Evolutionary conservation across 1,284 basidiomycete genomes (phyloP), one percentile per base, ranked within the genome.

Genomic region (Naganishia cerealis): DNA sequence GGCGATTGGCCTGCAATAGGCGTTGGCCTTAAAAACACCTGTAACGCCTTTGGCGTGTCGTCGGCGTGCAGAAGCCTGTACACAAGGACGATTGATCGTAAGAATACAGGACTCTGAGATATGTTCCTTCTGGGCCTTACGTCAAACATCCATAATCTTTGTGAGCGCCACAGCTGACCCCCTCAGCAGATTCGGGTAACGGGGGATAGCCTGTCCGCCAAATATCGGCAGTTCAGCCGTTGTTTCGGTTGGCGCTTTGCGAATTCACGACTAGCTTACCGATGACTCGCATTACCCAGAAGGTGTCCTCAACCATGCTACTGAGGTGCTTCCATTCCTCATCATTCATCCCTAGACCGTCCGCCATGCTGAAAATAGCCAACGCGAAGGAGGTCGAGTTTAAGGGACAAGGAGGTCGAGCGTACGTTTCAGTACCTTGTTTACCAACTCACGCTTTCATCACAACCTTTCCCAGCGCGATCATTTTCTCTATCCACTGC

Each of bases 131-230:
- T 10, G 40, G 15, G 15, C 10, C 84, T 75, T 79, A 90, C 89
- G 90, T 92, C 72, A 92, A 77, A 77, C 90, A 92, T 16, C 91
- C 91, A 72, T 92, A 93, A 76, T 93, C 91, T 87, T 87, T 90
- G 79, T 92, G 90, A 63, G 89, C 89, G 29, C 91, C 91, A 73
- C 91, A 93, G 18, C 89, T 91, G 74, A 88, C 86, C 5, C 92
- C 90, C 53, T 91, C 87, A 65, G 88, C 83, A 65, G 87, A 85
- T 40, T 85, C 81, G 0, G 90, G 89, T n/a, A 94, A 83, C 0
- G 90, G 89, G 1, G 91, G 92, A 75, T 94, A 94, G 16, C 90
- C 90, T 89, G 71, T 54, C 43, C 39, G 21, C 46, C 68, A 67
- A 33, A 55, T 46, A 26, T 59, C 43, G n/a, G n/a, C 36, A 29